A percentile compares a stretch with the other conserved stretches of the same genome.
phyloP scores from a whole-genome alignment of 2,329 filamentous ascomycete species.

The Chaetomium strumarium region DNA sequence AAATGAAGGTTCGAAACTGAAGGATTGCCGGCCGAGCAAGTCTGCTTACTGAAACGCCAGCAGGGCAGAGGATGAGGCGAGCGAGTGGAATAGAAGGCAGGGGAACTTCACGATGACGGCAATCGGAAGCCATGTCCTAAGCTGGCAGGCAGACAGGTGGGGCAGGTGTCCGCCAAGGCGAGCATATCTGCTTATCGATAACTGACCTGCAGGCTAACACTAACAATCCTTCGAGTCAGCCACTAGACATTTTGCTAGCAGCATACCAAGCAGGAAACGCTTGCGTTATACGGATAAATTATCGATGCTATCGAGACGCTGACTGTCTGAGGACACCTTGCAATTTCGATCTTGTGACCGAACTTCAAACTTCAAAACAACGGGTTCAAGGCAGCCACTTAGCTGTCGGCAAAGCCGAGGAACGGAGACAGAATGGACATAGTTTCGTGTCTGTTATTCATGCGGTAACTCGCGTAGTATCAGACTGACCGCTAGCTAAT shows the following conservation, averaged over 20 bases:
- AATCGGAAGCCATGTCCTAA: constrained; percentile 1
- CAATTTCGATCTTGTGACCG: constrained; percentile 12
- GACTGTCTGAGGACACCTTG: not conserved
- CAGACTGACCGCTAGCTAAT: too few relatives aligned
- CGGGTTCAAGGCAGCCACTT: constrained; percentile 7
- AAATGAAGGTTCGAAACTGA: not conserved
- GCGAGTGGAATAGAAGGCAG: constrained; percentile 23
- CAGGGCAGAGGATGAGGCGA: constrained; percentile 8
- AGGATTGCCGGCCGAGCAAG: not conserved
- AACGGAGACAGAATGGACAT: not conserved
- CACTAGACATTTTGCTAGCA: not conserved
- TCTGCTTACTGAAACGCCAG: constrained; percentile 21
- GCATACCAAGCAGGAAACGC: not conserved
- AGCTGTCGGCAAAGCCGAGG: constrained; percentile 1
- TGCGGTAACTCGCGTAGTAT: not conserved
- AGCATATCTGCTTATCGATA: not conserved
- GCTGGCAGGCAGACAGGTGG: constrained; percentile 2
- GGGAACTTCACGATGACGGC: constrained; percentile 25
- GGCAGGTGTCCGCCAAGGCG: constrained; percentile 10
- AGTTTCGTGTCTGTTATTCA: not conserved
- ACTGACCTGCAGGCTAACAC: not conserved
- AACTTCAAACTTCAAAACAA: not conserved
- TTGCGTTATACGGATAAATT: too few relatives aligned
- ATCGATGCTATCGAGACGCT: not conserved
- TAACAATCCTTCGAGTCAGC: not conserved